A percentile compares a stretch with the other conserved stretches of the same genome.
phyloP scores from a whole-genome alignment of 768 basidiomycete genomes.

The Amanita rubescens region DNA sequence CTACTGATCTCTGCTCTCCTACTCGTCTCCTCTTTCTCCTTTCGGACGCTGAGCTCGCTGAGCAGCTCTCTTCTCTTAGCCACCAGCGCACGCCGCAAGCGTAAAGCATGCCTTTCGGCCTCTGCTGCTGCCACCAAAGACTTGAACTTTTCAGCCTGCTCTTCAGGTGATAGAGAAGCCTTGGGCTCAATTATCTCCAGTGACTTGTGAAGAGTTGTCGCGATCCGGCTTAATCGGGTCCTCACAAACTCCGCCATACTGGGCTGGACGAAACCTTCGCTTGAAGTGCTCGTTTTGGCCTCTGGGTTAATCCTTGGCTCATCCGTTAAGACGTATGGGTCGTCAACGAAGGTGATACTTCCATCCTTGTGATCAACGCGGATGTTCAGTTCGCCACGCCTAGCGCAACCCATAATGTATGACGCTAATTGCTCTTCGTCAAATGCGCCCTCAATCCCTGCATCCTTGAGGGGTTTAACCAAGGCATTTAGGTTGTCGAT shows the following conservation, averaged over 20 bases:
- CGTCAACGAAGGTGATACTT: conserved; percentile 78
- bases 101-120: conserved; percentile 70
- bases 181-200: conserved; percentile 47
- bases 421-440: conserved; percentile 80
- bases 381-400: conserved; percentile 78
- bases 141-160: conserved; percentile 50
- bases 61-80: conserved; percentile 81
- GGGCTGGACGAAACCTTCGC: conserved; percentile 53
- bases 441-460: conserved; percentile 44
- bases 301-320: conserved; percentile 25
- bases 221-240: conserved; percentile 72
- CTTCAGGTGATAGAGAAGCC: conserved; percentile 34
- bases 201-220: conserved; percentile 63
- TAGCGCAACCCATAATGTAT: conserved; percentile 89
- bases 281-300: conserved; percentile 13
- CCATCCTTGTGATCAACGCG: conserved; percentile 85
- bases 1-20: conserved; percentile 62
- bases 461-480: conserved; percentile 63
- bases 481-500: conserved; percentile 72
- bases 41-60: conserved; percentile 74
- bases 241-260: conserved; percentile 66
- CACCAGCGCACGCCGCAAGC: conserved; percentile 71
- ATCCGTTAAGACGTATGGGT: conserved; percentile 50
- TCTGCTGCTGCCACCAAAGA: conserved; percentile 58
- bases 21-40: conserved; percentile 84